phyloP scores from a whole-genome alignment of 164 flowering plant species.

The Cinnamomum chago region DNA sequence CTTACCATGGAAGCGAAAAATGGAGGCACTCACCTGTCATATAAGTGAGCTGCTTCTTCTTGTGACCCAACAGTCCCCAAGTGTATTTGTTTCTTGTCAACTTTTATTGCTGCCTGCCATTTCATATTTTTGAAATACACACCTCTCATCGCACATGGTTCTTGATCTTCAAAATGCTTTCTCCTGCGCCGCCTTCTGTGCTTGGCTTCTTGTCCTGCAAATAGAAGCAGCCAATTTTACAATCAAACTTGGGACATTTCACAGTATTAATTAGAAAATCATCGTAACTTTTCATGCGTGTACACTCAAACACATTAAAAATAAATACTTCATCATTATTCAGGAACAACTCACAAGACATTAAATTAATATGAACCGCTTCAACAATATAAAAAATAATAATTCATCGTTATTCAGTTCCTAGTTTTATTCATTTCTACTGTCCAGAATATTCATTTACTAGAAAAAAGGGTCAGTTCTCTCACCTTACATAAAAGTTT shows the following conservation, averaged over 20 bases:
- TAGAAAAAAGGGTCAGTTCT: neutral
- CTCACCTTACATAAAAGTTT: too few relatives aligned
- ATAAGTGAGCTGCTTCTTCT: constrained; percentile 90
- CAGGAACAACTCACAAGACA: neutral
- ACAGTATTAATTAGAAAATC: neutral
- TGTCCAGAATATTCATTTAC: neutral
- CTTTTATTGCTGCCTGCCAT: constrained; percentile 99
- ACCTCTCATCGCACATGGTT: constrained; percentile 82
- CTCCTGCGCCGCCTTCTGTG: constrained; percentile 81
- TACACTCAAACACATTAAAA: neutral
- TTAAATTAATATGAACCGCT: neutral
- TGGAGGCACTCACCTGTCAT: constrained; percentile 68
- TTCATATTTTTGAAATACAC: constrained; percentile 96
- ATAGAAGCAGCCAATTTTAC: neutral
- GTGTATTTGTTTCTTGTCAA: constrained; percentile 95
- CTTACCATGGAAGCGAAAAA: neutral
- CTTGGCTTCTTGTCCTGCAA: constrained; percentile 46
- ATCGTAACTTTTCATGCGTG: neutral
- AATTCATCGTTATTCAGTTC: neutral
- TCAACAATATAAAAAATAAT: neutral
- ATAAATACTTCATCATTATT: too few relatives aligned
- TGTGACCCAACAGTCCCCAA: constrained; percentile 91
- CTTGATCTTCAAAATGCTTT: constrained; percentile 65
- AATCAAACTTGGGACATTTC: neutral
- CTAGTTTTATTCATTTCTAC: neutral